Base-by-base conservation (phyloP, 805 yeast genomes). In the Metschnikowia similis region DNA sequence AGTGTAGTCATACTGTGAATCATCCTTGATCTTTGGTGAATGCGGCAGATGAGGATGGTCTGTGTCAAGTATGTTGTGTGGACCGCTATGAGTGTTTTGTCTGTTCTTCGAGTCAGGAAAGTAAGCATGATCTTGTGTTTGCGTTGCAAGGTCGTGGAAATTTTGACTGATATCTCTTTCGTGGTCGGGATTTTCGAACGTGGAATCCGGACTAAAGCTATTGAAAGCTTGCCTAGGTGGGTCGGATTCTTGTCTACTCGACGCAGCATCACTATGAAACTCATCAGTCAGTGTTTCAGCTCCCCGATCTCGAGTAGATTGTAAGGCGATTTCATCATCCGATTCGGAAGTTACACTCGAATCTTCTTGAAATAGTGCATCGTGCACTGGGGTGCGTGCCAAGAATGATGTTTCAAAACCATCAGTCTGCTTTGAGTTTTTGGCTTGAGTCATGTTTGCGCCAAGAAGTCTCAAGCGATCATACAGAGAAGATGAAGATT, bases 131-230 rank as follows among this genome's bases (percentile, higher is more conserved):
- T 39, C 47, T 17, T 48, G 55, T 4, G 56, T 51, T 10, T 51
- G 50, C n/a, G 56, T 48, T 5, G 56, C 52, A 35, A 48, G 47
- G 28, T 51, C 47, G 13, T 53, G 48, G 29, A 53, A 53, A 4
- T 32, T 43, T 27, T 47, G 45, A 34, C 56, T 53, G 16, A 53
- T 41, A 13, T 53, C 50, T 6, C 48, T 35, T 44, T 50, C 46
- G 34, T 41, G 11, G 26, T 51, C 51, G 4, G 21, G 48, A n/a
- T 35, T 47, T 11, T 51, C 55, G 26, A 39, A 37, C 6, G 56
- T 48, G 8, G 56, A 39, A 27, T 53, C 54, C 6, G 53, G 53
- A 17, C 56, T 53, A 40, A 53, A 53, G 6, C 45, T 50, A n/a
- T 43, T 43, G 34, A 51, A 51, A 6, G 35, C 14, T 6, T 26